Conservation (phyloP, 2,329 filamentous ascomycete species). For the Fusarium anthophilum region DNA sequence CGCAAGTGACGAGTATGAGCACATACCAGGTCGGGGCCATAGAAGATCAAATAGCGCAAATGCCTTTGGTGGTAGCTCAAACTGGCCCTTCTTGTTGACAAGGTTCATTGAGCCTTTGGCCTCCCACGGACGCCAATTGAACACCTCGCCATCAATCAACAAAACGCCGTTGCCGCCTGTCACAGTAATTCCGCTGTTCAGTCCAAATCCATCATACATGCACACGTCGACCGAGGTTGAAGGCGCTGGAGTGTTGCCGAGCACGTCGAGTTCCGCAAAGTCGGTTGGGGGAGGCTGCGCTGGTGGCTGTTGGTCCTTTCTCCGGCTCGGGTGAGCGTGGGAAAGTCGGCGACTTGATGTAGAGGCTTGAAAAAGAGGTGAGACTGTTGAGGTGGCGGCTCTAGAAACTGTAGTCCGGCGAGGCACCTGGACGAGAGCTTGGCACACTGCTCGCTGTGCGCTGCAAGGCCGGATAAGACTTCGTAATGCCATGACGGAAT, state of each 20-base stretch:
- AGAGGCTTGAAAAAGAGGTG: neutral
- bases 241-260: slow-evolving; percentile 78
- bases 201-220: slow-evolving; percentile 82
- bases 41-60: slow-evolving; percentile 81
- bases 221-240: slow-evolving; percentile 87
- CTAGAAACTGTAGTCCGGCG: slow-evolving; percentile 22
- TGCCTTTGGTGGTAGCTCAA: slow-evolving; percentile 74
- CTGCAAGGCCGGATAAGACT: slow-evolving; percentile 30
- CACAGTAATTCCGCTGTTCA: slow-evolving; percentile 83
- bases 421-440: slow-evolving; percentile 24
- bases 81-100: slow-evolving; percentile 81
- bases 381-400: neutral
- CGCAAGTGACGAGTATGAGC: neutral
- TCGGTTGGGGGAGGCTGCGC: slow-evolving; percentile 60
- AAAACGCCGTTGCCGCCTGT: slow-evolving; percentile 76
- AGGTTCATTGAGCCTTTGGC: slow-evolving; percentile 58
- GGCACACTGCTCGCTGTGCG: slow-evolving; percentile 34
- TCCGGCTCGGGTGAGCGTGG: slow-evolving; percentile 29
- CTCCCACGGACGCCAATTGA: slow-evolving; percentile 87
- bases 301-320: slow-evolving; percentile 38
- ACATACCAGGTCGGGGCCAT: slow-evolving; percentile 88
- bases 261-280: slow-evolving; percentile 80
- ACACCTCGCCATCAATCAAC: slow-evolving; percentile 86
- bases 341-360: slow-evolving; percentile 23
- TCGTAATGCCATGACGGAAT: slow-evolving; percentile 34